A percentile compares a stretch with the other conserved stretches of the same genome.
Evolutionary conservation across 495 filamentous ascomycete genomes (phyloP).

Genomic region (Aspergillus nanangensis): DNA sequence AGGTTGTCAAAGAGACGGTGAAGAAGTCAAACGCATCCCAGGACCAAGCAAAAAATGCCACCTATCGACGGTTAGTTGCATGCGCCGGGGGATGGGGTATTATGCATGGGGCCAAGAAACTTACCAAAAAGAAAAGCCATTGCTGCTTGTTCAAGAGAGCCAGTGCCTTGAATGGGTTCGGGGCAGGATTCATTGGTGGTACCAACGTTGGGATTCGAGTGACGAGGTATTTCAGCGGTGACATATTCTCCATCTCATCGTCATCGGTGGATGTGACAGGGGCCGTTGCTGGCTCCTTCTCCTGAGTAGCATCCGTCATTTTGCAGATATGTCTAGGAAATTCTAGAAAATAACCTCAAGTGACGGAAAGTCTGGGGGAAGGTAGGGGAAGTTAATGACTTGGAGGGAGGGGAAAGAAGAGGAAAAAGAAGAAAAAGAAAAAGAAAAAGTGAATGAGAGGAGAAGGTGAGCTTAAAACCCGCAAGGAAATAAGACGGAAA

Average conservation of each 20-base stretch:
- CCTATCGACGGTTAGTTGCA: constrained; percentile 15
- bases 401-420: not conserved
- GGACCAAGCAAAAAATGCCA: constrained; percentile 69
- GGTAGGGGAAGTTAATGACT: not conserved
- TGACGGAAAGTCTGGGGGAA: not conserved
- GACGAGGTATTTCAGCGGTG: constrained; percentile 47
- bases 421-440: not conserved
- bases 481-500: not conserved
- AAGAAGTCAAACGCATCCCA: constrained; percentile 95
- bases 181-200: constrained; percentile 72
- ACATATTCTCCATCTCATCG: constrained; percentile 39
- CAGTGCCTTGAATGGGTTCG: constrained; percentile 72
- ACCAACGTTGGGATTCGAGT: constrained; percentile 70
- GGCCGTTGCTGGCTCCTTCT: not conserved
- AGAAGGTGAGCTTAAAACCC: not conserved
- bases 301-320: not conserved
- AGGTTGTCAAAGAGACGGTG: constrained; percentile 74
- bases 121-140: constrained; percentile 77
- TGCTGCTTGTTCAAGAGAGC: constrained; percentile 66
- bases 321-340: not conserved
- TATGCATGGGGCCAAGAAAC: not conserved
- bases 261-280: constrained; percentile 14
- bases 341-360: not conserved
- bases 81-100: not conserved
- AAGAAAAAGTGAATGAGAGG: not conserved